These are phyloP conservation scores for Chlorella sp. DNA, from an alignment of 139 green algal genomes.

Conservation along the genomic window DNA sequence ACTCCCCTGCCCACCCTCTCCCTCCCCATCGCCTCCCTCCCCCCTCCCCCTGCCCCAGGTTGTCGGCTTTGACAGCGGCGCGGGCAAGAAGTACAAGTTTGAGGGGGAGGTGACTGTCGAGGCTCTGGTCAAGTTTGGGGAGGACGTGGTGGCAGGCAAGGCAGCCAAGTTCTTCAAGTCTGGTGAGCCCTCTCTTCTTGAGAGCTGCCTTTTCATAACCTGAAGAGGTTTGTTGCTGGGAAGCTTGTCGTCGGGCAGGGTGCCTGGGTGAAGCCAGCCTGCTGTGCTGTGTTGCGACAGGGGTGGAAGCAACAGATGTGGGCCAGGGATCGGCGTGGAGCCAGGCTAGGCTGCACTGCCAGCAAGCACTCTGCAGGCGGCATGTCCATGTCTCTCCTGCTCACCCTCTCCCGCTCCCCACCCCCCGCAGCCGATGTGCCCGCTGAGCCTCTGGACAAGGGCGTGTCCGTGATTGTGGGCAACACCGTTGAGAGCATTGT, in stretches of 20 bases:
- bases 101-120: slow-evolving; percentile 56
- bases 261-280: too few species aligned
- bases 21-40: not conserved
- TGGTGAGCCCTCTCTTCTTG: not conserved
- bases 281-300: too few species aligned
- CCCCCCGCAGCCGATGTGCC: slow-evolving; percentile 18
- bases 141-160: slow-evolving; percentile 54
- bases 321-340: too few species aligned
- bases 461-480: slow-evolving; percentile 46
- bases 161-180: slow-evolving; percentile 45
- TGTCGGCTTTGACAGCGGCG: slow-evolving; percentile 76
- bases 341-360: too few species aligned
- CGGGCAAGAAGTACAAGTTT: slow-evolving; percentile 76
- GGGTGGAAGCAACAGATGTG: too few species aligned
- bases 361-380: not conserved
- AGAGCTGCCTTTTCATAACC: too few species aligned
- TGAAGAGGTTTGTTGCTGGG: too few species aligned
- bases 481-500: slow-evolving; percentile 52
- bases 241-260: too few species aligned
- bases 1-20: not conserved
- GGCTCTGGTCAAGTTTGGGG: slow-evolving; percentile 61
- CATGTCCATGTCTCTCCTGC: not conserved
- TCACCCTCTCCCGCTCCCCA: not conserved
- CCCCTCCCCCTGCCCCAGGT: slow-evolving; percentile 39
- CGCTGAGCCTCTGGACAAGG: slow-evolving; percentile 42